Percentiles rank a stretch among this genome's conserved stretches.
phyloP scores from a whole-genome alignment of 2,329 filamentous ascomycete species.

The Aureobasidium sp. region DNA sequence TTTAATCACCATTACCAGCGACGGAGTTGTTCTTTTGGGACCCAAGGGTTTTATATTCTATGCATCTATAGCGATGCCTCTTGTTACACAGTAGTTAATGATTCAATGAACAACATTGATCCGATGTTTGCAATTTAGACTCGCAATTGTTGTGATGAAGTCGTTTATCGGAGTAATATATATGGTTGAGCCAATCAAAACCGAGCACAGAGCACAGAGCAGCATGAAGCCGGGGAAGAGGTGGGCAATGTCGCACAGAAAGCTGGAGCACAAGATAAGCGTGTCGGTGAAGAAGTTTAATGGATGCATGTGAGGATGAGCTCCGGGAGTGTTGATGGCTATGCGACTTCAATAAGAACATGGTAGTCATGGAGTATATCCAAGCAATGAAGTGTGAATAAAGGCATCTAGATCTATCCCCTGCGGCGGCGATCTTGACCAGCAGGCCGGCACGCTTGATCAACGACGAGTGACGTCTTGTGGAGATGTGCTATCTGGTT shows the following conservation, averaged over 20 bases:
- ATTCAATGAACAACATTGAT: slow-evolving; percentile 8
- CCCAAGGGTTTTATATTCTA: slow-evolving; percentile 3
- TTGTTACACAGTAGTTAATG: slow-evolving; percentile 10
- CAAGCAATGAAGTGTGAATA: not conserved
- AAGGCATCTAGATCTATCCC: slow-evolving; percentile 1
- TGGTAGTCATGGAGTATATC: not conserved
- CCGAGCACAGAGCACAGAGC: not conserved
- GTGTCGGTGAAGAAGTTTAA: not conserved
- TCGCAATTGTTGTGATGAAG: not conserved
- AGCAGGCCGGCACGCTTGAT: slow-evolving; percentile 1
- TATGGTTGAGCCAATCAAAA: not conserved
- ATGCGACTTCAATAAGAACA: too few relatives aligned
- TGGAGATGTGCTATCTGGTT: not conserved
- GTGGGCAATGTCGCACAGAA: not conserved
- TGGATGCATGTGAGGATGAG: not conserved
- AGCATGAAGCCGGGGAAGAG: not conserved
- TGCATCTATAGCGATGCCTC: slow-evolving; percentile 6
- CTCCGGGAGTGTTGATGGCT: not conserved
- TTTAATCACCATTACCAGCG: slow-evolving; percentile 12
- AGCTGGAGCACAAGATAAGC: not conserved
- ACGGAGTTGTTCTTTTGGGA: slow-evolving; percentile 10
- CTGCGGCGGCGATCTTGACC: slow-evolving; percentile 5
- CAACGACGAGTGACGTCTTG: slow-evolving; percentile 7
- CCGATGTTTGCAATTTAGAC: not conserved
- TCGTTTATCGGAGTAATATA: not conserved